Evolutionary conservation across 1,284 basidiomycete genomes (phyloP).

Genomic region (Melampsora americana): DNA sequence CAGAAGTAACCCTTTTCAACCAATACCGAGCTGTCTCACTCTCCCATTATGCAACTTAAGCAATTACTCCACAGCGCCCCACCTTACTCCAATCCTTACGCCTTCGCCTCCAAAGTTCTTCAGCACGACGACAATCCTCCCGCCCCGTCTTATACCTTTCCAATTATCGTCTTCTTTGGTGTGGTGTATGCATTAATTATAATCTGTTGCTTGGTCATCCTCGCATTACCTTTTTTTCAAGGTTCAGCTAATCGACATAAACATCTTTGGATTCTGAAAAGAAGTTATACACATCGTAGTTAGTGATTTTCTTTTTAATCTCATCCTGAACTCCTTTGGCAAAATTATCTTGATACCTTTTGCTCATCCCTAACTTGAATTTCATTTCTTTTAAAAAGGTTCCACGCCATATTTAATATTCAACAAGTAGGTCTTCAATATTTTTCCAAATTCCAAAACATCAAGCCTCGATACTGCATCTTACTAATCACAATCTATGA

Average conservation of each 20-base stretch:
- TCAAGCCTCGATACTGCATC: no score
- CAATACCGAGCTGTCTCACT: no score
- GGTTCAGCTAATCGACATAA: neutral
- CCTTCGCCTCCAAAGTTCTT: neutral
- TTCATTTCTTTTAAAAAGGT: neutral
- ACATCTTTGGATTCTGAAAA: constrained; percentile 9
- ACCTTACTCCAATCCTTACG: neutral
- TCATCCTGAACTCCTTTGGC: no score
- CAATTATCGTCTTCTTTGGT: neutral
- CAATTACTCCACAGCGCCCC: neutral
- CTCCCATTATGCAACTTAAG: no score
- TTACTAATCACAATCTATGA: no score
- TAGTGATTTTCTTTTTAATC: neutral
- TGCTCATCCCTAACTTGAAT: neutral
- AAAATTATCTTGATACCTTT: neutral
- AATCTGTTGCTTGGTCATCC: neutral
- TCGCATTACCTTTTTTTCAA: neutral
- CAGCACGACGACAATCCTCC: neutral
- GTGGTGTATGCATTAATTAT: constrained; percentile 3
- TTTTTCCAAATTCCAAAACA: no score
- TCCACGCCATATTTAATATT: neutral
- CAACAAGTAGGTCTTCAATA: neutral
- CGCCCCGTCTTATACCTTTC: constrained; percentile 6
- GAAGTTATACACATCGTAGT: neutral
- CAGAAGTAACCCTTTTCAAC: no score